Evolutionary conservation across 139 green algal genomes (phyloP), one percentile per base, ranked within the genome.

Genomic region (Chlamydomonas sphaeroides): DNA sequence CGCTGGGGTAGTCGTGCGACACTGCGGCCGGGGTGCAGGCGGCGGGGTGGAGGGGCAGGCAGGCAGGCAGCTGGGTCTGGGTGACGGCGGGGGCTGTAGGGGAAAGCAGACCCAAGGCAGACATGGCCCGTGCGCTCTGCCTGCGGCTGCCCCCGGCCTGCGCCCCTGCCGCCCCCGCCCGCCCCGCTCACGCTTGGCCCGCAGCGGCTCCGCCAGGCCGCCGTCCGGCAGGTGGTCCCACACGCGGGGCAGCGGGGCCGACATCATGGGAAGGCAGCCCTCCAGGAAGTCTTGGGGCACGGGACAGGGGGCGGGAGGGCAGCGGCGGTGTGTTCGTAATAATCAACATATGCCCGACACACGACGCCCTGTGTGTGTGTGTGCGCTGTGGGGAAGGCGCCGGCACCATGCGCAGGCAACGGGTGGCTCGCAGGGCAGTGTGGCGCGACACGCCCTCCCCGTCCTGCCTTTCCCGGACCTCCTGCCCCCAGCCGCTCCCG

Each of bases 201-300:
- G 49, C 21, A 88, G 36, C 28, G 84, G 84, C 69, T 88, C 84
- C 51, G 84, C 84, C 14, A 88, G 78, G 15, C 76, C 76, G 0
- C 83, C 74, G 23, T 78, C 77, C 39, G 74, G 74, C 68, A 72
- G 56, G 21, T 84, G 48, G 41, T 89, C 79, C 85, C 85, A 89
- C 45, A 89, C 85, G 23, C 85, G 79, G 6, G 85, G 85, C 74
- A 89, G 85, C 6, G 85, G 79, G 35, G 65, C 85, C 3, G 49
- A 61, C 79, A 89, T 83, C 57, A 89, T 68, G 56, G 85, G 85
- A 53, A 81, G 41, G 49, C 86, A 3, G 15, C 32, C 32, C 38
- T 86, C 80, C 28, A 84, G 71, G 67, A 84, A 81, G 30, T 86
- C 85, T 89, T 79, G 30, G 66, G 38, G 49, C 1, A 21, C 5